Evolutionary conservation across 257 asterid species (phyloP).

Genomic region (Paulownia fortunei): DNA sequence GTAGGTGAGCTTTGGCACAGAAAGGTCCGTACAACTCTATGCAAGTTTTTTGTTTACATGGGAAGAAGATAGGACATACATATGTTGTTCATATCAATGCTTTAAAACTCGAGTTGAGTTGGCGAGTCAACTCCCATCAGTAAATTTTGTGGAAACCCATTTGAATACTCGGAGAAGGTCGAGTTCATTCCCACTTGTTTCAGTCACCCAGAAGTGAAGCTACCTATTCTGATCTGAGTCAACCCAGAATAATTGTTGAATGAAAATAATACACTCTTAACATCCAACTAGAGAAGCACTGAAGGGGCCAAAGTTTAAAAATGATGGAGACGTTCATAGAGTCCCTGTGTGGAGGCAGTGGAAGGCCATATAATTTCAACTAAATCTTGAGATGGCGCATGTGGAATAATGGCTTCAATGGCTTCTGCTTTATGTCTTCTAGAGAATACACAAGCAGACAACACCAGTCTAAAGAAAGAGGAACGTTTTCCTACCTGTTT

Average conservation of each 20-base stretch:
- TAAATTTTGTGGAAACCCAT: neutral
- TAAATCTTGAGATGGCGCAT: neutral
- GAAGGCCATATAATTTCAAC: neutral
- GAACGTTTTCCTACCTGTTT: neutral
- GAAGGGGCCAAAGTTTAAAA: too few relatives aligned
- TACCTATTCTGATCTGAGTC: neutral
- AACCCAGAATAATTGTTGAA: too few relatives aligned
- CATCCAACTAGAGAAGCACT: too few relatives aligned
- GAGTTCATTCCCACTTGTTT: neutral
- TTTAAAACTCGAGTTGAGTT: neutral
- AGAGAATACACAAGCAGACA: neutral
- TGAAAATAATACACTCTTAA: neutral
- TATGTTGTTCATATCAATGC: neutral
- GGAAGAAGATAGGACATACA: too few relatives aligned
- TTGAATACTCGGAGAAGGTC: neutral
- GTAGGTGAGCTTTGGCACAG: too few relatives aligned
- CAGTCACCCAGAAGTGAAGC: neutral
- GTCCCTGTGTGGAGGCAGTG: neutral
- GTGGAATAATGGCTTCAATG: neutral
- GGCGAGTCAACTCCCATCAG: too few relatives aligned
- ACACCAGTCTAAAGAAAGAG: neutral
- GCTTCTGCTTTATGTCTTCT: neutral
- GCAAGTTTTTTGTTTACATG: too few relatives aligned
- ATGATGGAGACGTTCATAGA: neutral
- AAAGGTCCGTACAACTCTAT: too few relatives aligned